Evolutionary conservation across 345 rosid species (phyloP), one percentile per base, ranked within the genome.

Genomic region (Schrenkiella parvula): DNA sequence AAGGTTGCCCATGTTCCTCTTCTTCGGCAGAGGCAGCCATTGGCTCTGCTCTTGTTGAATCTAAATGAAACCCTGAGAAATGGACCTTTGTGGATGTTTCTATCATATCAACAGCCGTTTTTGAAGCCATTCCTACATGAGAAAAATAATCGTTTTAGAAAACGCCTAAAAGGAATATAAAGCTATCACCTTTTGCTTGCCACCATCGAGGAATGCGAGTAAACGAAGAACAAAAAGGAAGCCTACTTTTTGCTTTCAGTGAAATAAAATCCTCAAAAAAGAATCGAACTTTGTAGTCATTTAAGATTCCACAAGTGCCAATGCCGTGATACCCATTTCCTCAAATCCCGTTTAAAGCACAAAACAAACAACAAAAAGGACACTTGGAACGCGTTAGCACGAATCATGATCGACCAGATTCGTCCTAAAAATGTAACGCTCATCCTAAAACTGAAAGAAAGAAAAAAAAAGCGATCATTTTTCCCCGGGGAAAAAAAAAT

Each of bases 21-120:
- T 83, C 84, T 28, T 80, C 60, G 5, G 28, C 66, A 5, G 79
- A 69, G 4, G 81, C 80, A 29, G 82, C 79, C 17, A 82, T 74
- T 26, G 81, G 84, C 64, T 72, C 84, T 13, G 52, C 66, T 64
- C 77, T 79, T 47, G 18, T 18, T 0, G 74, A 56, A 42, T 77
- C 83, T 79, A 86, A 72, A 56, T 83, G 95, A 78, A 92, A 85
- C 10, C 98, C 92, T 32, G 98, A 92, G 81, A 92, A 92, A 77
- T 92, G 96, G 51, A 77, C 88, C 35, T 88, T 88, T 0, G 96
- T 84, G 0, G 98, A 88, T 63, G 91, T 88, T 80, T 92, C 92
- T 64, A 92, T 86, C 87, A 87, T 77, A 81, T 89, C 96, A 47
- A 84, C 82, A 34, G 82, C 88, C 21, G 91, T 14, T 4, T 72